Conservation (phyloP, 305 asterid species). For the Ajuga reptans region DNA sequence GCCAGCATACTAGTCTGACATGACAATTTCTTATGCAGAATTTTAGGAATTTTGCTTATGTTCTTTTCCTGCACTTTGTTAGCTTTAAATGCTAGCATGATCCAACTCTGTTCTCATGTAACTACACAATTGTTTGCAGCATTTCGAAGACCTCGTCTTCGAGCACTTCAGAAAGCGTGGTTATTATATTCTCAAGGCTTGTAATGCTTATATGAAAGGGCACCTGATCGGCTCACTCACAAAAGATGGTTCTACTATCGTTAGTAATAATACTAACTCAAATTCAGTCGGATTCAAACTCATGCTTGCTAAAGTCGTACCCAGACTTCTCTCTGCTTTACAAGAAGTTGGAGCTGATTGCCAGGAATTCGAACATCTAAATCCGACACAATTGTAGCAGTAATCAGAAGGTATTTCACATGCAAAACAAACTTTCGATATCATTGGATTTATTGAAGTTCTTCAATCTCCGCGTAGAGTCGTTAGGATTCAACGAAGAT, state of each 20-base stretch:
- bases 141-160: conserved; percentile 58
- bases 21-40: background rate
- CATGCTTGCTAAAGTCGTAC: conserved; percentile 73
- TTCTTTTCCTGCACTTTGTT: background rate
- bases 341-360: conserved; percentile 66
- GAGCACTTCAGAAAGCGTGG: conserved; percentile 79
- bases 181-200: conserved; percentile 72
- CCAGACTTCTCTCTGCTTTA: conserved; percentile 55
- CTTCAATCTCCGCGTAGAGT: conserved; percentile 4
- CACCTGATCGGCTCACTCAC: conserved; percentile 70
- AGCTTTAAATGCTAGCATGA: background rate
- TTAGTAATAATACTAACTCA: conserved; percentile 33
- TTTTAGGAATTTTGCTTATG: background rate
- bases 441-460: conserved; percentile 7
- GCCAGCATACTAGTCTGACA: too few relatives aligned
- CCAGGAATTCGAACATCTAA: conserved; percentile 57
- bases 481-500: background rate
- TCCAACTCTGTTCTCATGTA: background rate
- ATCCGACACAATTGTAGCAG: conserved; percentile 32
- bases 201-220: conserved; percentile 86
- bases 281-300: conserved; percentile 89
- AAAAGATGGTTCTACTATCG: conserved; percentile 46
- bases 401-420: conserved; percentile 8
- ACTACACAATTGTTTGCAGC: conserved; percentile 38
- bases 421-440: too few relatives aligned